These are phyloP conservation scores for Xylariaceae sp. DNA, from an alignment of 2,329 filamentous ascomycete species.

Conservation along the genomic window DNA sequence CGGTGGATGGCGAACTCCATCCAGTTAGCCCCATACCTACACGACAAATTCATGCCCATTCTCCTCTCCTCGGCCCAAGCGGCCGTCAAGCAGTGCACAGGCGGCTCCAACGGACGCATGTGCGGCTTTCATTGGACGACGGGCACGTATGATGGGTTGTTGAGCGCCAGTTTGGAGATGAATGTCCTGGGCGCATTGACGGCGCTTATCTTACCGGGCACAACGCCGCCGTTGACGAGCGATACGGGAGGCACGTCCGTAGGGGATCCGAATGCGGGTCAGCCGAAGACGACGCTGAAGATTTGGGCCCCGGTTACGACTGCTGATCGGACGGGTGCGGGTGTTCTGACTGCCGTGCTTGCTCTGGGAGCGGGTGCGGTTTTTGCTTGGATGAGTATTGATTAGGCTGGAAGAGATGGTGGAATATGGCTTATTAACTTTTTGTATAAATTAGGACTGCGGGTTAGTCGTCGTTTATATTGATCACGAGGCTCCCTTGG, in stretches of 20 bases:
- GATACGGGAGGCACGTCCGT: conserved; percentile 47
- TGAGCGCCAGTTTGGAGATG: conserved; percentile 55
- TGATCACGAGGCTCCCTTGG: no score
- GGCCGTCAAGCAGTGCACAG: conserved; percentile 60
- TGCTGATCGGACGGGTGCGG: conserved; percentile 46
- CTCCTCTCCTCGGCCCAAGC: conserved; percentile 55
- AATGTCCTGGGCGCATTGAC: conserved; percentile 49
- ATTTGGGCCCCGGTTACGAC: conserved; percentile 35
- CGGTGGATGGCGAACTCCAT: conserved; percentile 61
- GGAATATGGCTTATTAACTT: no score
- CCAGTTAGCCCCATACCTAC: conserved; percentile 59
- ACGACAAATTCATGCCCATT: conserved; percentile 51
- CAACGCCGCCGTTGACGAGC: conserved; percentile 43
- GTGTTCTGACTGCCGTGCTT: conserved; percentile 44
- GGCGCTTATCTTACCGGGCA: conserved; percentile 34
- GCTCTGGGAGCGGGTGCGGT: conserved; percentile 39
- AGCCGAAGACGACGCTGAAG: conserved; percentile 25
- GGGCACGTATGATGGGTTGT: conserved; percentile 38
- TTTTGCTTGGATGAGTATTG: conserved; percentile 49
- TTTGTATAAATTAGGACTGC: no score
- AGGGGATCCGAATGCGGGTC: conserved; percentile 43
- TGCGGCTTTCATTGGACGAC: conserved; percentile 62
- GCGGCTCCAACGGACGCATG: conserved; percentile 51
- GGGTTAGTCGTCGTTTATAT: no score
- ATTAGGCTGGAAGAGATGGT: conserved; percentile 20